Evolutionary conservation across 2,329 filamentous ascomycete species (phyloP), one percentile per base, ranked within the genome.

Genomic region (Colletotrichum cuscutae): DNA sequence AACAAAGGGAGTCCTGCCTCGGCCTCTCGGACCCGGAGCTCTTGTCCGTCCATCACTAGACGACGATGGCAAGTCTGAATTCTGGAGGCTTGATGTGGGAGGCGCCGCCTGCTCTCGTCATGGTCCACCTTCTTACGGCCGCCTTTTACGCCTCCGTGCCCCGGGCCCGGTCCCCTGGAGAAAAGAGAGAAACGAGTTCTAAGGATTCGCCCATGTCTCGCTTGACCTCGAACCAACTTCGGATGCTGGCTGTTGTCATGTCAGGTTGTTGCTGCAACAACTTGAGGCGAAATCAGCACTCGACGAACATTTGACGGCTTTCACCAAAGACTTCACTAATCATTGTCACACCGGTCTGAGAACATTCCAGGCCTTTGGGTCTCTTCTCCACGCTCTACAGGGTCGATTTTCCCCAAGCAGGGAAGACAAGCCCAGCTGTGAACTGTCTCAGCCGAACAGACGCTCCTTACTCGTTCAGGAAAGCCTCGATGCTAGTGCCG

Each of bases 401-500:
- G 3, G 37, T 22, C 7, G 9, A 19, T 49, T 15, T 49, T 56
- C 9, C 46, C 6, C 46, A 19, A 58, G 4, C 58, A 35, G 13
- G 32, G 58, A 42, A 70, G 49, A 22, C 68, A 71, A 57, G 68
- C 28, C 26, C 52, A 63, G 65, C 69, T 71, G 64, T 32, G 9
- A 24, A 58, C 13, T 71, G 69, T 71, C 69, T 71, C 57, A 71
- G 58, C 46, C 26, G 26, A 26, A 35, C 28, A 42, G 30, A 24
- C 53, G 49, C 22, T 15, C 28, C 28, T 68, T 61, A n/a, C 70
- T 52, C 12, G 4, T 64, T 61, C 5, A 46, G 60, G 70, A 69
- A 72, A 65, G 66, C 65, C 46, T n/a, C 26, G 70, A 70, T 70
- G 66, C 70, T 72, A 72, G 70, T 57, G 70, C 35, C 53, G 59